Evolutionary conservation across 495 filamentous ascomycete species (phyloP), one percentile per base, ranked within the genome.

Genomic region (Aspergillus kassunensis): DNA sequence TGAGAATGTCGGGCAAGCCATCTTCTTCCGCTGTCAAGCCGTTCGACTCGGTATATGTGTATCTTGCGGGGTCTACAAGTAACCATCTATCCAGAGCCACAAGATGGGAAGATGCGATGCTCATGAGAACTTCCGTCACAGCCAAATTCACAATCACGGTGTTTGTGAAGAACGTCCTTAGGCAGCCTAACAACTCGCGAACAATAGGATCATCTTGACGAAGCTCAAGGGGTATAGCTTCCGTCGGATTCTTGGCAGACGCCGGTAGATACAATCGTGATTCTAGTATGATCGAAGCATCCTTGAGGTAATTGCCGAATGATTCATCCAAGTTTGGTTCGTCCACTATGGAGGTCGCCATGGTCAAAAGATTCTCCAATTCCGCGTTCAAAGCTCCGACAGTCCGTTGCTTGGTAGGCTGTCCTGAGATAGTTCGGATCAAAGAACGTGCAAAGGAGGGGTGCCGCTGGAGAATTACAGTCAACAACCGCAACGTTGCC

Each of bases 11-110:
- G 15, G 35, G 25, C 4, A 13, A 24, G 6, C 1, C 41, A 33
- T 46, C 31, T 10, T 51, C 36, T 18, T 39, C 24, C 36, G 8
- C 8, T 36, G 12, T 30, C 35, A 1, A 6, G 19, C 30, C 30
- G 1, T 15, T 12, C 2, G 42, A 30, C 31, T 35, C 41, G n/a
- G n/a, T 35, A 35, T 60, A 45, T 0, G 67, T 48, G 44, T 74
- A 77, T n/a, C 67, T 68, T 5, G 59, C 51, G 0, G 90, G 86
- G 54, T 89, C 81, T 15, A 89, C 82, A 10, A 91, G 70, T n/a
- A 97, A 77, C 93, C 95, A 97, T 12, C 85, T 84, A 61, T 97
- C 90, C 1, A 97, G 75, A 5, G 83, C 79, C 60, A 95, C 85
- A 41, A 85, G 86, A 13, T 88, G 83, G 54, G 93, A 97, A 1